Conservation (phyloP, 2,329 filamentous ascomycete species). For the Trichoderma sp. region DNA sequence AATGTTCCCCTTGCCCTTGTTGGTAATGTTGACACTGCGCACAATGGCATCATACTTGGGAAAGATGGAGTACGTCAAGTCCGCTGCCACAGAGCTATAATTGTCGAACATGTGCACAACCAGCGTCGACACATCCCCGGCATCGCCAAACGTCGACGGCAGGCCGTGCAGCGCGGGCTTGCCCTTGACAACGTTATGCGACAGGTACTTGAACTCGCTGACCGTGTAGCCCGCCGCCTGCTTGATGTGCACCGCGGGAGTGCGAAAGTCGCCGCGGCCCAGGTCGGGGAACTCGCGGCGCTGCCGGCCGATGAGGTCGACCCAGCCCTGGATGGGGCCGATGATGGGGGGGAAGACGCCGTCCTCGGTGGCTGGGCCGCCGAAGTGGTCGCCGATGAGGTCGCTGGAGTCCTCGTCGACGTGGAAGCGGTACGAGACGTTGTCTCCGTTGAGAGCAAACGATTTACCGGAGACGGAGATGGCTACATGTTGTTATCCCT, state of each 20-base stretch:
- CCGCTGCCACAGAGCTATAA: constrained; percentile 55
- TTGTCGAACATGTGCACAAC: constrained; percentile 58
- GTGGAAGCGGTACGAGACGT: constrained; percentile 62
- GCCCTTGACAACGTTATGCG: constrained; percentile 52
- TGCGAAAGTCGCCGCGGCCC: constrained; percentile 61
- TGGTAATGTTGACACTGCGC: constrained; percentile 60
- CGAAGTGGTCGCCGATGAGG: constrained; percentile 61
- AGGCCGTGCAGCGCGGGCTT: constrained; percentile 57
- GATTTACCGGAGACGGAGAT: constrained; percentile 53
- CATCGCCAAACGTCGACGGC: constrained; percentile 58
- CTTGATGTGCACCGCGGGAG: constrained; percentile 59
- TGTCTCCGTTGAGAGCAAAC: constrained; percentile 56
- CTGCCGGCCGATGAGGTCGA: constrained; percentile 46
- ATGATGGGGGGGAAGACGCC: constrained; percentile 39
- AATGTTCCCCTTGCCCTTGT: constrained; percentile 53
- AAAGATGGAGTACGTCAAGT: constrained; percentile 63
- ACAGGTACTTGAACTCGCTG: constrained; percentile 56
- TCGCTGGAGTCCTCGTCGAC: constrained; percentile 56
- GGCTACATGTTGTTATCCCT: constrained; percentile 28
- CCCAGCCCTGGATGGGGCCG: constrained; percentile 49
- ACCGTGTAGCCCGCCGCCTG: constrained; percentile 60
- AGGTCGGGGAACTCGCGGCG: constrained; percentile 64
- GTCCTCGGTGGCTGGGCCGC: constrained; percentile 53
- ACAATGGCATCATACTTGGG: constrained; percentile 60
- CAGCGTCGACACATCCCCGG: constrained; percentile 57